Evolutionary conservation across 2,329 filamentous ascomycete species (phyloP).

Genomic region (Exophiala oligosperma): DNA sequence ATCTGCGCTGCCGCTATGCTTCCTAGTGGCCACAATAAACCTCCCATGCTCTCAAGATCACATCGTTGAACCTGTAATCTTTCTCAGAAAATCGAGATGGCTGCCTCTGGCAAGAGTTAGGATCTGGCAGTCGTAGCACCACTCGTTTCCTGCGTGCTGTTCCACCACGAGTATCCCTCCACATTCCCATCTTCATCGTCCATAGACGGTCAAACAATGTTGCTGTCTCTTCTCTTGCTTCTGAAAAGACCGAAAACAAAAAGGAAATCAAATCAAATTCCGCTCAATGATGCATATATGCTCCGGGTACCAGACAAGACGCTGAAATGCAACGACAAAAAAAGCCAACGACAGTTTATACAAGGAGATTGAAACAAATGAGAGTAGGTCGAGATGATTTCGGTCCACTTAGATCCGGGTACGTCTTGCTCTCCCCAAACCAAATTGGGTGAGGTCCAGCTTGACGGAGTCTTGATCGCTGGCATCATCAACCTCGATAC

Average conservation of each 20-base stretch:
- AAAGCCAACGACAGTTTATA: not conserved
- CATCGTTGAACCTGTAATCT: no score
- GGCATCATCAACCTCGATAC: slow-evolving; percentile 29
- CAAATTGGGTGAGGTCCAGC: slow-evolving; percentile 26
- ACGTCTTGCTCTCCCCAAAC: slow-evolving; percentile 19
- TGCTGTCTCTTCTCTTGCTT: not conserved
- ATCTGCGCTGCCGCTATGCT: no score
- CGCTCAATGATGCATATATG: slow-evolving; percentile 14
- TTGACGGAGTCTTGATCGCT: slow-evolving; percentile 25
- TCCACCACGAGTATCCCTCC: no score
- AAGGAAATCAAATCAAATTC: slow-evolving; percentile 1
- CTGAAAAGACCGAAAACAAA: slow-evolving; percentile 1
- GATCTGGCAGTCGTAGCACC: no score
- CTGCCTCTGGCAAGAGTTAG: no score
- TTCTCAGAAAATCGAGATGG: no score
- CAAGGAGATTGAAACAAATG: slow-evolving; percentile 2
- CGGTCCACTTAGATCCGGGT: slow-evolving; percentile 5
- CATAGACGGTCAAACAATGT: not conserved
- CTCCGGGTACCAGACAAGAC: not conserved
- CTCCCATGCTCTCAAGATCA: no score
- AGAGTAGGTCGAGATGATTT: not conserved
- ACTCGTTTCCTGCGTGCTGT: no score
- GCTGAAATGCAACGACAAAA: slow-evolving; percentile 3
- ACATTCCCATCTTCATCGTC: no score
- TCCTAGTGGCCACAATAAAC: no score